These are phyloP conservation scores for Saccharomyces hybrid DNA, from an alignment of 1,139 yeast genomes.

Conservation along the genomic window DNA sequence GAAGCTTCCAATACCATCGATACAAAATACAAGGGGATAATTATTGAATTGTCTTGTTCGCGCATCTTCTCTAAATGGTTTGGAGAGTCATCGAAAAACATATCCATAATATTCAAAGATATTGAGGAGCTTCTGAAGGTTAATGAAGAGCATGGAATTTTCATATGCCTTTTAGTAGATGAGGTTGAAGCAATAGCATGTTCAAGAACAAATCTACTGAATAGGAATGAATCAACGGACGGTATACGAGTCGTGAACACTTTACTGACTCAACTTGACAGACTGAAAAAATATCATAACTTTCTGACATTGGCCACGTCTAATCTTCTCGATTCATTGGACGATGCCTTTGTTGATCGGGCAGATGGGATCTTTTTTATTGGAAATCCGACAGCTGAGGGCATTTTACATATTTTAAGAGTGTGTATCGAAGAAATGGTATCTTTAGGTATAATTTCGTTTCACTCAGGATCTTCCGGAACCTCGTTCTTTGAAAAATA, in stretches of 20 bases:
- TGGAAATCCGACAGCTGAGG: conserved; percentile 27
- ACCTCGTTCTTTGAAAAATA: conserved; percentile 5
- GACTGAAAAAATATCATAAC: conserved; percentile 30
- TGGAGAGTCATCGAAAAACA: conserved; percentile 37
- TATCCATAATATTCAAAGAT: conserved; percentile 32
- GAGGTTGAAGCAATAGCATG: conserved; percentile 38
- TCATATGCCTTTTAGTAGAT: conserved; percentile 34
- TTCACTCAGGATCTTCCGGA: not conserved
- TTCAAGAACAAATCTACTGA: conserved; percentile 31
- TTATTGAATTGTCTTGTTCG: conserved; percentile 35
- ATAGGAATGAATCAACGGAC: conserved; percentile 35
- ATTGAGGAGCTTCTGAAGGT: conserved; percentile 22
- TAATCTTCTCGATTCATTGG: conserved; percentile 31
- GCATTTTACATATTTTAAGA: conserved; percentile 24
- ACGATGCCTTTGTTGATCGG: conserved; percentile 36
- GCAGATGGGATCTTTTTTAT: conserved; percentile 32
- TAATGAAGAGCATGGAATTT: conserved; percentile 12
- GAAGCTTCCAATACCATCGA: conserved; percentile 6
- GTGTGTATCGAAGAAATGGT: conserved; percentile 22
- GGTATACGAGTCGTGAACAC: conserved; percentile 37
- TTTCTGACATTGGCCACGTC: conserved; percentile 35
- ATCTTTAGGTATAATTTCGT: conserved; percentile 11
- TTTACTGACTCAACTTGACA: conserved; percentile 34
- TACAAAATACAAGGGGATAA: conserved; percentile 16
- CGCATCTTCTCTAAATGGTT: conserved; percentile 37